Percentiles rank a stretch among this genome's conserved stretches.
Evolutionary conservation across 306 rosid species (phyloP).

Genomic region (Dalbergia oliveri): DNA sequence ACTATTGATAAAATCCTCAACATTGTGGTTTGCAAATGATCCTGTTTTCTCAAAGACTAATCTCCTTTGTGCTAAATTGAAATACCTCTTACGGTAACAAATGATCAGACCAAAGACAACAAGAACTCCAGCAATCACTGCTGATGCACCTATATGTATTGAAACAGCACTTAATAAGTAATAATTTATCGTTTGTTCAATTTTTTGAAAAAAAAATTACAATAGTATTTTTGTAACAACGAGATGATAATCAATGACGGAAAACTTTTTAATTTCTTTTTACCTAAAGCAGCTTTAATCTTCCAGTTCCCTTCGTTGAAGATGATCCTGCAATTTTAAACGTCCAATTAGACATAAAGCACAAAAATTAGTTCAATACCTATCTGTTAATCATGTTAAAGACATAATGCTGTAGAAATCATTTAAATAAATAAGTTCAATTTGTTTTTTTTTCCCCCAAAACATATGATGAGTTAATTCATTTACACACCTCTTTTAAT

Average conservation of each 20-base stretch:
- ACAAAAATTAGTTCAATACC: not conserved
- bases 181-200: too few species aligned
- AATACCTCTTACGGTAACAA: conserved; percentile 20
- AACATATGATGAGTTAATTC: too few species aligned
- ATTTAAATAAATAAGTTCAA: too few species aligned
- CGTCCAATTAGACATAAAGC: not conserved
- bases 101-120: not conserved
- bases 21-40: conserved; percentile 56
- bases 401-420: not conserved
- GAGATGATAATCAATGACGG: not conserved
- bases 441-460: too few species aligned
- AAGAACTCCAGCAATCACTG: not conserved
- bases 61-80: conserved; percentile 29
- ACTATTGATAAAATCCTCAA: not conserved
- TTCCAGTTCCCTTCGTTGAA: not conserved
- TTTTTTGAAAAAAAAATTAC: not conserved
- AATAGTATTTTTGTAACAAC: not conserved
- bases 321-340: not conserved
- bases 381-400: not conserved
- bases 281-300: not conserved
- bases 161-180: too few species aligned
- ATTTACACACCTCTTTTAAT: too few species aligned
- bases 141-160: not conserved
- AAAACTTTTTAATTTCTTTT: too few species aligned
- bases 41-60: not conserved